Base-by-base conservation (phyloP, 768 basidiomycete species). In the Mycena sanguinolenta region DNA sequence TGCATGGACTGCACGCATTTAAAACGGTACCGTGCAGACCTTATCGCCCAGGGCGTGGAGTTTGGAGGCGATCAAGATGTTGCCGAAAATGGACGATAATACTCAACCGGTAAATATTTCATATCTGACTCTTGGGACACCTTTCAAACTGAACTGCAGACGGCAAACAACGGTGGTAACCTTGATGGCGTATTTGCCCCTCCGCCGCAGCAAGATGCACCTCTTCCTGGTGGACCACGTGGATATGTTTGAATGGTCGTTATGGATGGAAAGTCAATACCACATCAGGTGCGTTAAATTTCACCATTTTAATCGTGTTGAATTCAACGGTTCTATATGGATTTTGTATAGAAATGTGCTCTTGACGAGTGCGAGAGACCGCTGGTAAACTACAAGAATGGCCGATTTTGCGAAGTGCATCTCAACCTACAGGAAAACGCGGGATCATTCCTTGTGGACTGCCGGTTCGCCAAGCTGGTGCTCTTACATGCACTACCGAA, bases 281-380 rank as follows among this genome's bases (percentile, higher is more conserved):
- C 14, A 9, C 49, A 60, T 60, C 4, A 16, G 6, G 58, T 44
- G 49, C 32, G 50, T n/a, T n/a, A n/a, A n/a, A n/a, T 25, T 25
- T 52, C 1, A 25, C 4, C 17, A 2, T 2, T 38, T 2, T 21
- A 32, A 10, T n/a, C n/a, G n/a, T 4, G 4, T 4, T n/a, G 36
- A 38, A 7, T 38, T 38, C 14, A 7, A 14, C 4, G 28, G 9
- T 8, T 30, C 17, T 28, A 28, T 58, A 17, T 28, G 36, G 25
- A 19, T 17, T 39, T 36, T 12, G 25, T 49, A 19, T 50, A 78
- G 73, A 79, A 75, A 19, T 78, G 77, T 58, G 77, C 77, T 8
- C 44, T n/a, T n/a, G n/a, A n/a, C n/a, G n/a, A n/a, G n/a, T n/a
- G n/a, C n/a, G n/a, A n/a, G n/a, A n/a, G n/a, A n/a, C n/a, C n/a